Conservation (phyloP, 345 rosid species). For the Lepidium sativum region DNA sequence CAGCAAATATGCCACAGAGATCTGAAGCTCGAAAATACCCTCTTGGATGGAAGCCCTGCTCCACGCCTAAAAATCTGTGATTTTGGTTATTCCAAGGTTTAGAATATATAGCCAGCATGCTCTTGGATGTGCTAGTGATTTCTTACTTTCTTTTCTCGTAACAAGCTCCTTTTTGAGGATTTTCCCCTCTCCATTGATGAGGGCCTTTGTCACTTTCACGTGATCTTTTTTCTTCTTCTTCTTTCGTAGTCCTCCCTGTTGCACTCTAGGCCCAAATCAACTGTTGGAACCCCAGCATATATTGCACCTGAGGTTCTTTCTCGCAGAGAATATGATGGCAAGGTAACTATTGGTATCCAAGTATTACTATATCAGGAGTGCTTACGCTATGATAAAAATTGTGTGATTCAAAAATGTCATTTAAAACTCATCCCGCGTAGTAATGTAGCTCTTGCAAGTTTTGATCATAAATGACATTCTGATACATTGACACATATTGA, state of each 20-base stretch:
- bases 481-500: neutral
- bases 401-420: too few species aligned
- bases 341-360: conserved; percentile 31
- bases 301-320: conserved; percentile 77
- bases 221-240: neutral
- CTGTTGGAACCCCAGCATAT: conserved; percentile 77
- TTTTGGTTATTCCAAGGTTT: conserved; percentile 66
- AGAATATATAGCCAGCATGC: neutral
- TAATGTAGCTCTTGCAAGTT: neutral
- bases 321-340: conserved; percentile 72
- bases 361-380: neutral
- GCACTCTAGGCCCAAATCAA: conserved; percentile 74
- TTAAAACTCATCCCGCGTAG: neutral
- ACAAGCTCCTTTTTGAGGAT: neutral
- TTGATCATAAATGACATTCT: neutral
- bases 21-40: conserved; percentile 56
- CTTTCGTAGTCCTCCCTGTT: conserved; percentile 51
- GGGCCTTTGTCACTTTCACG: neutral
- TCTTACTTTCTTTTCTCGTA: neutral
- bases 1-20: conserved; percentile 72
- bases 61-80: conserved; percentile 63
- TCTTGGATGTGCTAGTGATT: neutral
- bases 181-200: neutral
- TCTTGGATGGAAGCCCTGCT: conserved; percentile 62
- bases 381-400: neutral